phyloP scores from a whole-genome alignment of 1,139 yeast genomes.

The Protomyces inundatus region DNA sequence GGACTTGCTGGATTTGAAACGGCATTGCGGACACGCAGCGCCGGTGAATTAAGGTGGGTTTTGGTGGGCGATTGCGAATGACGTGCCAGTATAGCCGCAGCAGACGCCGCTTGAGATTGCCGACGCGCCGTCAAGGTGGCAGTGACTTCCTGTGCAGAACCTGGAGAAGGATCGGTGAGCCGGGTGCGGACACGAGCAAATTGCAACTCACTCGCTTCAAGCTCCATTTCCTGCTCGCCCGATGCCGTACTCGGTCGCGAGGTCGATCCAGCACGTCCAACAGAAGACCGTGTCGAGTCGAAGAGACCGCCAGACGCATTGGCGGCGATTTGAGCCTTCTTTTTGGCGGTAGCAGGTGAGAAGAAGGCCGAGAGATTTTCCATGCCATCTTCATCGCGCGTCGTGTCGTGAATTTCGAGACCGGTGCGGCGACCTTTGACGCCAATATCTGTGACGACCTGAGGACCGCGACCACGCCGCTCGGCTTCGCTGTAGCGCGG shows the following conservation, averaged over 20 bases:
- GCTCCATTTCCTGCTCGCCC: conserved; percentile 10
- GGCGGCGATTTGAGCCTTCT: conserved; percentile 9
- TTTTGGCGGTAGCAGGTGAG: conserved; percentile 36
- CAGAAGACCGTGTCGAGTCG: background rate
- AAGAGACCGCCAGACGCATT: background rate
- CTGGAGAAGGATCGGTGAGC: conserved; percentile 1
- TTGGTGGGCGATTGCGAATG: conserved; percentile 31
- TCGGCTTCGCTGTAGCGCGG: conserved; percentile 25
- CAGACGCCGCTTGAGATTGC: conserved; percentile 3
- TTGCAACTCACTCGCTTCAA: conserved; percentile 15
- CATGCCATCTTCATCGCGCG: conserved; percentile 63
- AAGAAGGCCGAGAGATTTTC: conserved; percentile 78
- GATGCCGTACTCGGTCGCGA: conserved; percentile 4
- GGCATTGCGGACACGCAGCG: conserved; percentile 31
- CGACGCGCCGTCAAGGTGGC: conserved; percentile 10
- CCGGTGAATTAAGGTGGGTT: conserved; percentile 34
- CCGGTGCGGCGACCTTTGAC: conserved; percentile 26
- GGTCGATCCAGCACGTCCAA: no score
- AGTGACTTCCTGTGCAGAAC: conserved; percentile 17
- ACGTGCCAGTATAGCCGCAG: background rate
- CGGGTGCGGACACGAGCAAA: background rate
- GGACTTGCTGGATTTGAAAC: conserved; percentile 19
- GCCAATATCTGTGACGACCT: conserved; percentile 26
- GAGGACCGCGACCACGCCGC: conserved; percentile 22
- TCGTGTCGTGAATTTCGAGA: conserved; percentile 9